phyloP scores from a whole-genome alignment of 345 rosid genomes.

The Bruguiera parviflora region DNA sequence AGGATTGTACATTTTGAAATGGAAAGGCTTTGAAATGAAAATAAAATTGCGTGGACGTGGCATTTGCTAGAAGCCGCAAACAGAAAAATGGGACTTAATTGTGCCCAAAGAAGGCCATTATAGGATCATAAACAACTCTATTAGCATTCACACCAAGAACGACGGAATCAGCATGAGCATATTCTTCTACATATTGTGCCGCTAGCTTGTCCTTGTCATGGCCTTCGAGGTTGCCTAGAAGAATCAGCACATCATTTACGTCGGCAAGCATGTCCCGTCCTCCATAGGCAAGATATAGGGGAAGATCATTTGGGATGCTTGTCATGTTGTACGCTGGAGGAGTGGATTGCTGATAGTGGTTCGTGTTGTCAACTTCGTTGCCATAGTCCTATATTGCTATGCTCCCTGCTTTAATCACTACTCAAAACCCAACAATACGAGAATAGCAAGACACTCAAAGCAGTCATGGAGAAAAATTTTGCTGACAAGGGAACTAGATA shows the following conservation, averaged over 20 bases:
- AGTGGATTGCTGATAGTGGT: conserved; percentile 43
- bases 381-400: conserved; percentile 50
- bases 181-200: conserved; percentile 25
- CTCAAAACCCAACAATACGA: not conserved
- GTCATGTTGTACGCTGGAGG: conserved; percentile 50
- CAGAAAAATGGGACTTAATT: conserved; percentile 7
- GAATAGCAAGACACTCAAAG: not conserved
- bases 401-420: conserved; percentile 47
- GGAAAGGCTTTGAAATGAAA: too few relatives aligned
- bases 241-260: conserved; percentile 35
- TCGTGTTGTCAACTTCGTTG: conserved; percentile 34
- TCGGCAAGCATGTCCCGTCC: conserved; percentile 44
- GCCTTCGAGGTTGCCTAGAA: conserved; percentile 33
- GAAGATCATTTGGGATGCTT: conserved; percentile 44
- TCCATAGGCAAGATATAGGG: conserved; percentile 47
- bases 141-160: too few relatives aligned
- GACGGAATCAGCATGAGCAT: too few relatives aligned
- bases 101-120: conserved; percentile 38
- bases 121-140: conserved; percentile 42
- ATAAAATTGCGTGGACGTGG: too few relatives aligned
- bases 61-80: not conserved
- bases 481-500: not conserved
- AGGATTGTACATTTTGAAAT: too few relatives aligned
- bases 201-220: conserved; percentile 41
- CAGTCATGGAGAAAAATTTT: too few relatives aligned